Evolutionary conservation across 116 monocot genomes (phyloP), one percentile per base, ranked within the genome.

Genomic region (Dioscorea cayenensis): DNA sequence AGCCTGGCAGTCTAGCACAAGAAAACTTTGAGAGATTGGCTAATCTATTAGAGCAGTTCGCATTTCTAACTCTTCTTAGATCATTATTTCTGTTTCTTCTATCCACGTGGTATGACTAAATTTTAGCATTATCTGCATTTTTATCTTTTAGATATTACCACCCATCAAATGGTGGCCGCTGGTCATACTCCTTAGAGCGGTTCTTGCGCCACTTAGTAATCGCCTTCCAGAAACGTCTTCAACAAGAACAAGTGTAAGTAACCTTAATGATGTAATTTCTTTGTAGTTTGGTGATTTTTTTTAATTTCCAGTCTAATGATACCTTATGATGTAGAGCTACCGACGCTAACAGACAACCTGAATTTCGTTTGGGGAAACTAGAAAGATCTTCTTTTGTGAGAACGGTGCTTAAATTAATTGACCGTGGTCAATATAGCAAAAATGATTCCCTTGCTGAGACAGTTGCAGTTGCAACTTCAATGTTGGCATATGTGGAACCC

Each of bases 351-450:
- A 78, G 66, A 59, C 69, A 63, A 3, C 58, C 49, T 36, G 76
- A 79, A 43, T 68, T 78, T 48, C 77, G 63, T 78, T 79, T 99
- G 75, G 99, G 99, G 61, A 82, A 87, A 60, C 69, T 66, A 51
- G 99, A 99, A 87, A 86, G 91, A 80, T 75, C 68, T 66, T 80
- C 80, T 63, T 99, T 99, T 82, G 89, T 91, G 10, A 89, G 85
- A 79, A 82, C 77, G 23, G 52, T 89, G 28, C 68, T 99, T 66
- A 94, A 85, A 77, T 81, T 99, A 75, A 87, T 99, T 82, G 91
- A 94, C 76, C 94, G 91, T 74, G 99, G 99, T 72, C 99, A 94
- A 72, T 99, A 99, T 78, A 99, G 99, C 87, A 99, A 99, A 88
- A 87, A 87, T 73, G 87, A 91, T 72, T 72, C 79, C 79, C 94